Conservation (phyloP, 148 eudicot species). For the Chenopodium formosanum region DNA sequence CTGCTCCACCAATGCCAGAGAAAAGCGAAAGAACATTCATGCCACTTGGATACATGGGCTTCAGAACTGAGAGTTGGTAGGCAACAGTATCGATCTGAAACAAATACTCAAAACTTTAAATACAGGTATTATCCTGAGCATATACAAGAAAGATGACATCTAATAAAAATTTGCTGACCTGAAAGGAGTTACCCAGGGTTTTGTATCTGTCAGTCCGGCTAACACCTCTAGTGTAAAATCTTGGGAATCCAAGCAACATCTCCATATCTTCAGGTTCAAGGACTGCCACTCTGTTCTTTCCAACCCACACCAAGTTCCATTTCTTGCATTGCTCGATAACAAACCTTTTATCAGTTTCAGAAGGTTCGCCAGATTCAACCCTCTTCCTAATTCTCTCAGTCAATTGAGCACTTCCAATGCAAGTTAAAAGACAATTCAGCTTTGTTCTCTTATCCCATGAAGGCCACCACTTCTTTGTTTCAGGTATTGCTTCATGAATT, state of each 20-base stretch:
- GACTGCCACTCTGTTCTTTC: constrained; percentile 25
- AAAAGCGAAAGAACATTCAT: constrained; percentile 47
- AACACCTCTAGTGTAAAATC: constrained; percentile 27
- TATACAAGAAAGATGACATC: no score
- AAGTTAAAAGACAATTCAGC: constrained; percentile 29
- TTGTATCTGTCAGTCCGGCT: constrained; percentile 30
- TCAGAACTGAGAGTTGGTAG: constrained; percentile 36
- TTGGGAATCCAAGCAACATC: constrained; percentile 25
- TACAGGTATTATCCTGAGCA: no score
- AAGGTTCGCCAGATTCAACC: constrained; percentile 13
- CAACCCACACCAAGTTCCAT: constrained; percentile 39
- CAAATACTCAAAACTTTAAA: background rate
- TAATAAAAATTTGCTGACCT: constrained; percentile 26
- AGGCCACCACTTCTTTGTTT: constrained; percentile 32
- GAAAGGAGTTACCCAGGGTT: constrained; percentile 30
- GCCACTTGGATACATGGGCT: constrained; percentile 31
- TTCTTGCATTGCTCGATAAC: constrained; percentile 24
- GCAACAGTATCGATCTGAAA: constrained; percentile 32
- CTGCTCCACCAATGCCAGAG: constrained; percentile 55
- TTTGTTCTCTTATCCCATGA: constrained; percentile 27
- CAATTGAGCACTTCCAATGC: constrained; percentile 32
- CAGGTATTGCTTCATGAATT: constrained; percentile 33
- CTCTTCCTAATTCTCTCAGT: constrained; percentile 25
- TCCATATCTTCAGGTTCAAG: constrained; percentile 35
- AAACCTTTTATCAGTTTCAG: constrained; percentile 8